Conservation (phyloP, 73 alveolate genomes). For the Paramecium primaurelia region DNA sequence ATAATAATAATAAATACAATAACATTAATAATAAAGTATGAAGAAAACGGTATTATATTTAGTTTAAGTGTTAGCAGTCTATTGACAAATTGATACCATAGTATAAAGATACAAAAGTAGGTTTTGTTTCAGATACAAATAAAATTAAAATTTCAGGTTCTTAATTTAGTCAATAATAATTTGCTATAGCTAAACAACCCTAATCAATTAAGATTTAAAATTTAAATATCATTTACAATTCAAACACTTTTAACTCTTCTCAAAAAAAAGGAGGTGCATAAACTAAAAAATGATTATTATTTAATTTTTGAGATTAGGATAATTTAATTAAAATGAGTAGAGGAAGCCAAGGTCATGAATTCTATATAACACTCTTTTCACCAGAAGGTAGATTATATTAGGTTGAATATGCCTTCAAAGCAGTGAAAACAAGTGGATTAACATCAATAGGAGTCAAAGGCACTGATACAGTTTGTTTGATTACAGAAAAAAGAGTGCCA, state of each 20-base stretch:
- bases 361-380: constrained; percentile 88
- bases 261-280: constrained; percentile 10
- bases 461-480: constrained; percentile 84
- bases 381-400: constrained; percentile 95
- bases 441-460: constrained; percentile 96
- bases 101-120: not conserved
- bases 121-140: not conserved
- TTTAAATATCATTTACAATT: constrained; percentile 23
- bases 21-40: not conserved
- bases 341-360: constrained; percentile 67
- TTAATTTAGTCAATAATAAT: not conserved
- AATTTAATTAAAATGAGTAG: constrained; percentile 52
- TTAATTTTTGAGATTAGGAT: constrained; percentile 27
- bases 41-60: not conserved
- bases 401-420: constrained; percentile 95
- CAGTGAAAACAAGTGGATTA: constrained; percentile 87
- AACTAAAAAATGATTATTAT: constrained; percentile 9
- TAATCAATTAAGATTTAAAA: constrained; percentile 27
- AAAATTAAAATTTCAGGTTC: not conserved
- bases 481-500: constrained; percentile 74
- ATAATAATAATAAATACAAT: not conserved
- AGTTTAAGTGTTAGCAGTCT: not conserved
- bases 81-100: constrained; percentile 17
- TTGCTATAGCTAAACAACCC: not conserved
- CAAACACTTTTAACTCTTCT: not conserved